Conservation (phyloP, 129 eudicot genomes). For the Tagetes erecta region DNA sequence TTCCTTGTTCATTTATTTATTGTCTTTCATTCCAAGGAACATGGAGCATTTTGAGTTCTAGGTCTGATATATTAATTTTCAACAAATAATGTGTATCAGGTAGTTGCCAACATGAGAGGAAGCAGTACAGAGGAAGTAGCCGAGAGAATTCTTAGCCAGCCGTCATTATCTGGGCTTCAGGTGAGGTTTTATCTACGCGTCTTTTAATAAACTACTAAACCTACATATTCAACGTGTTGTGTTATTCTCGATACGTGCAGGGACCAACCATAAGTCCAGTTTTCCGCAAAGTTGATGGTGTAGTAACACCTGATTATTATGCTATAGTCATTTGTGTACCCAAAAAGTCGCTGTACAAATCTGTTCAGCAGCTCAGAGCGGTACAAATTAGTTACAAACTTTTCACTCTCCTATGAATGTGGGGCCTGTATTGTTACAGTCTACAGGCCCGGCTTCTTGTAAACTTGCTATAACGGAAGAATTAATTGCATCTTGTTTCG, state of each 20-base stretch:
- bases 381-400: constrained; percentile 39
- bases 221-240: constrained; percentile 3
- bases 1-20: not conserved
- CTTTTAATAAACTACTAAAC: constrained; percentile 4
- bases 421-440: not conserved
- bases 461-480: not conserved
- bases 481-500: not conserved
- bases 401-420: not conserved
- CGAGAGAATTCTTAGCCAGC: constrained; percentile 71
- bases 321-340: constrained; percentile 96
- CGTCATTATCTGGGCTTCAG: constrained; percentile 88
- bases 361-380: constrained; percentile 85
- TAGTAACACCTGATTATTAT: constrained; percentile 56
- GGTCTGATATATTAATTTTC: not conserved
- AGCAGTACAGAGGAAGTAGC: constrained; percentile 87
- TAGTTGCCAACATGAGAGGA: constrained; percentile 96
- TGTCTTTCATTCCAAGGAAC: constrained; percentile 13
- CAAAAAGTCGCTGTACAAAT: constrained; percentile 71
- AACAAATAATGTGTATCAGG: constrained; percentile 46
- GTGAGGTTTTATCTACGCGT: constrained; percentile 36
- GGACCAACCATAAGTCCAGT: constrained; percentile 96
- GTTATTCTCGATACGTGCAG: constrained; percentile 38
- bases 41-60: not conserved
- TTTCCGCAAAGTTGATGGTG: constrained; percentile 62
- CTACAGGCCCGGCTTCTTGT: not conserved